Evolutionary conservation across 331 rosid species (phyloP), one percentile per base, ranked within the genome.

Genomic region (Phaseolus coccineus): DNA sequence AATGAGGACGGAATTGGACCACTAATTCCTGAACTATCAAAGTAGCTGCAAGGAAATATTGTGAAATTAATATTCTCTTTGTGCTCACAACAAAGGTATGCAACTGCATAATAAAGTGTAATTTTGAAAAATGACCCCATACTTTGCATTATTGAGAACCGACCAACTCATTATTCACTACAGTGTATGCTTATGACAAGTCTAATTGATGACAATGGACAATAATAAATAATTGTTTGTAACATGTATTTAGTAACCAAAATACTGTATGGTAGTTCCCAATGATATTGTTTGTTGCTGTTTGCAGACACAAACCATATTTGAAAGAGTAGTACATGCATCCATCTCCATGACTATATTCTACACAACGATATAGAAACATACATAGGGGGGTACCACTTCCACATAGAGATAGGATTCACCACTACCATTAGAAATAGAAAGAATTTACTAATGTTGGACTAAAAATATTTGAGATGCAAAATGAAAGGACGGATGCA

Each of bases 1-100:
- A 94, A 85, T 73, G 96, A 76, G 65, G 87, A 71, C 72, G 97
- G 98, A 86, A 94, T 88, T 71, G 87, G 81, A 63, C 98, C 98
- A 48, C 92, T 83, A 46, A 90, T 75, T 81, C 98, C 96, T 7
- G 96, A 88, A 70, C 98, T 94, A 85, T 87, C 93, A 35, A 89
- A 11, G 77, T 90, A 92, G 75, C 97, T 92, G 88, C 69, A 87
- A 61, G 46, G 1, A 77, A 82, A 82, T 67, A 42, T 83, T 59
- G 3, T 56, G 69, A 63, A 70, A 76, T 77, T 71, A 58, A 22
- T 25, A 71, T 51, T 16, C 35, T 47, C 80, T 48, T 19, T 22
- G 13, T 50, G 12, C 15, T 74, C 25, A 61, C 13, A 70, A 59
- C 70, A 69, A 15, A 24, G 19, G 67, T 65, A 11, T 14, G 50